Evolutionary conservation across 495 filamentous ascomycete species (phyloP), one percentile per base, ranked within the genome.

Genomic region (Hypoxylon trugodes): DNA sequence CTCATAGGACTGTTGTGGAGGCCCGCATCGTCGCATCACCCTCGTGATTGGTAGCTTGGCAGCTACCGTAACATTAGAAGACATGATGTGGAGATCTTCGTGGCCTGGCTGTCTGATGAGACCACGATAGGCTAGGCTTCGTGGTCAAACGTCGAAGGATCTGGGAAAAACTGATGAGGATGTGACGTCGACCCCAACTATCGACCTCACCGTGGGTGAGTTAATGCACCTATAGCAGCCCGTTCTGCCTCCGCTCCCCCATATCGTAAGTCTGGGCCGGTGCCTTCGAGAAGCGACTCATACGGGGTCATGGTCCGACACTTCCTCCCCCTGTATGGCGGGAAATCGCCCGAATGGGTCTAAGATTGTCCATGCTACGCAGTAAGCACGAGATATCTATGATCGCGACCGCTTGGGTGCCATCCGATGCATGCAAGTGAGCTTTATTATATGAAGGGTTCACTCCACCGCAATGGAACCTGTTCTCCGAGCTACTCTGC

Each of bases 161-260:
- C 57, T 61, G 19, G 38, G 40, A 33, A n/a, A n/a, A 42, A 37
- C 40, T 24, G 8, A 48, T 6, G 25, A 52, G 42, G 48, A 67
- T 54, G 64, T 61, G 58, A 67, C 52, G 58, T 61, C 52, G 46
- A 56, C 35, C 47, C 51, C 57, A 61, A 66, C 35, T 25, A 43
- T 40, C 13, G 43, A 59, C 49, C 45, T 63, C 19, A 55, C 59
- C 53, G 43, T 13, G 51, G 52, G 33, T 30, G 46, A 68, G 54
- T 66, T 71, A 69, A 55, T 55, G 69, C 69, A 66, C 69, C 69
- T 69, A 71, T 71, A 21, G 69, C 50, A 69, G 61, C 46, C 18
- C 66, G 52, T 43, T n/a, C 26, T 8, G 55, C 36, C 40, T 48
- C 49, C 40, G 40, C 35, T 9, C 36, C n/a, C 35, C 48, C 46